Base-by-base conservation (phyloP, 2,329 filamentous ascomycete species). In the Hymenoscyphus linearis region DNA sequence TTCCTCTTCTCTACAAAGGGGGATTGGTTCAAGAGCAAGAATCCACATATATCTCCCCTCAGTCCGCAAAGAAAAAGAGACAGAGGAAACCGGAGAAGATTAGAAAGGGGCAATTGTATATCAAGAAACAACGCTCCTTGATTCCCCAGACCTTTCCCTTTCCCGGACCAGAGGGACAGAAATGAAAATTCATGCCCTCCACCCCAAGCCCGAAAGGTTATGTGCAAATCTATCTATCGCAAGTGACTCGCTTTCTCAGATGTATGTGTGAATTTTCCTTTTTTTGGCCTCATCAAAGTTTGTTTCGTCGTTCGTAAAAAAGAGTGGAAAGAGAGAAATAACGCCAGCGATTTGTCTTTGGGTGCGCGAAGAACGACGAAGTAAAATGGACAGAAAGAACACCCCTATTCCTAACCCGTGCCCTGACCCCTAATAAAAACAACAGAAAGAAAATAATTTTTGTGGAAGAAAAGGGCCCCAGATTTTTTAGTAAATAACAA, bases 261-360 rank as follows among this genome's bases (percentile, higher is more conserved):
- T 60, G 62, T 5, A 9, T 53, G 26, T 14, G 37, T 50, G n/a
- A 27, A 25, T 9, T 36, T 64, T 58, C 54, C 66, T 63, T 61
- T 65, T 53, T 65, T 52, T 26, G 59, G 65, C 65, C 62, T 65
- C 37, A 63, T 37, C 13, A 34, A 59, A 55, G 44, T 40, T 34
- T 36, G 37, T 35, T 61, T 52, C 61, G 50, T 63, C 59, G 63
- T 65, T 62, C 64, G 60, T 62, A 53, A 40, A 60, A 57, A 56
- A n/a, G 55, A 34, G 57, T 50, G 52, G 61, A 60, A 50, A 58
- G 57, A 59, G 55, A 44, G 26, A 60, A 62, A 62, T 37, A 44
- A 56, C 59, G 40, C 18, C 16, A 36, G 25, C 16, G 22, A 13
- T 53, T 26, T 27, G 50, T 53, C 27, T 53, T 18, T 47, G 40